Base-by-base conservation (phyloP, 345 rosid species). In the Theobroma cacao region DNA sequence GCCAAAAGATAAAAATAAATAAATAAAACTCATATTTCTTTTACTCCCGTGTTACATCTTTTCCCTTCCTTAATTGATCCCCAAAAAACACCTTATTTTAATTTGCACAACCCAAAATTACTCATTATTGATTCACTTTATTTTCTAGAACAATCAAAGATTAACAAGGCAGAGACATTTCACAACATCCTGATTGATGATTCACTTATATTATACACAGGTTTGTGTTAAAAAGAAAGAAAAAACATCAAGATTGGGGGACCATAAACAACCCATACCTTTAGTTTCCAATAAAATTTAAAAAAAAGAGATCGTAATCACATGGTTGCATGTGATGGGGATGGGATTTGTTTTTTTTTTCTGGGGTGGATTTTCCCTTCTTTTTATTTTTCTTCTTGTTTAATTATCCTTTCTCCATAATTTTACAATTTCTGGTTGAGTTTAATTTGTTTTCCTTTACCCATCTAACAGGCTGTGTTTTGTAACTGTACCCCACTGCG, bases 251-350 rank as follows among this genome's bases (percentile, higher is more conserved):
- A 1, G 77, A 75, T 86, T 73, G 89, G 84, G 43, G 89, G 86
- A 86, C 86, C 89, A 84, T 86, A 77, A 86, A 82, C 86, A 68
- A 79, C 89, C 91, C 91, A 88, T 81, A 78, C 89, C 85, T 77
- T 60, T 80, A 74, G 10, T 82, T 75, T 79, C 79, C 73, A 83
- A 81, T 77, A 73, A 36, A 14, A 31, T 2, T 4, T 33, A 61
- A 64, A 66, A 31, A 41, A 55, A 30, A 68, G 72, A 78, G 72
- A 84, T 78, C 82, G 30, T 67, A 22, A 71, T 78, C 89, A 86
- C 89, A 81, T 86, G 89, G 62, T 17, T 40, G 40, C 91, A 88
- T 86, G 89, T 86, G 87, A 84, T 48, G 76, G 80, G 85, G 70
- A 81, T 80, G 78, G 82, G 79, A 22, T 40, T 45, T 0, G 75